Evolutionary conservation across 2,329 filamentous ascomycete species (phyloP), one percentile per base, ranked within the genome.

Genomic region (Anthostomella pinea): DNA sequence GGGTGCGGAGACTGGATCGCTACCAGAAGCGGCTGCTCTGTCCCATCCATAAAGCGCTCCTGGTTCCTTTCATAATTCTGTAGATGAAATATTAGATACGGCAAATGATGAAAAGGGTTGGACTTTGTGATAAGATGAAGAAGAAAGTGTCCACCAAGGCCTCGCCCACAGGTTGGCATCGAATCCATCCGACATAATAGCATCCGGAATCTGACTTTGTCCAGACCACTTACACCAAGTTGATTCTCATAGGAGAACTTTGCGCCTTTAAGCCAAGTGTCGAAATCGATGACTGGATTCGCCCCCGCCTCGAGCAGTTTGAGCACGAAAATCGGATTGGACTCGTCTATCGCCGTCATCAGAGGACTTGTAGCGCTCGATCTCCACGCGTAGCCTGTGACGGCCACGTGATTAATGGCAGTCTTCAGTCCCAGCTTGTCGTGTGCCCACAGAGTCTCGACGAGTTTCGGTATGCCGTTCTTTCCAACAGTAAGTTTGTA

Each of bases 231-330:
- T 48, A 56, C 62, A 14, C 65, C 48, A 3, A 68, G 53, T 2
- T 51, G 48, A 14, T 57, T 54, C 15, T 68, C 50, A 26, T 60
- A 65, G 0, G 64, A 65, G 22, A 77, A 58, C 43, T 70, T 71
- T 9, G 67, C 71, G 0, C 73, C 66, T 52, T 81, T 81, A 25
- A 83, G 62, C 72, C 79, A 89, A 3, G 68, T 68, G 20, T 81
- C 77, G 41, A 83, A 84, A 6, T 78, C 70, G 21, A 89, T 69
- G 0, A 72, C 59, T 0, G 77, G 63, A 1, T 70, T 63, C 2
- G 83, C 81, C 2, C 85, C 86, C 5, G 70, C 65, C 3, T 79
- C 69, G 1, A 93, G 69, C 2, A 93, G 65, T 43, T 76, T 79
- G 19, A 73, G 51, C 1, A 77, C 77, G 21, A 81, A 63, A 2